phyloP scores from a whole-genome alignment of 2,329 filamentous ascomycete species.

The Ascochyta clinopodiicola region DNA sequence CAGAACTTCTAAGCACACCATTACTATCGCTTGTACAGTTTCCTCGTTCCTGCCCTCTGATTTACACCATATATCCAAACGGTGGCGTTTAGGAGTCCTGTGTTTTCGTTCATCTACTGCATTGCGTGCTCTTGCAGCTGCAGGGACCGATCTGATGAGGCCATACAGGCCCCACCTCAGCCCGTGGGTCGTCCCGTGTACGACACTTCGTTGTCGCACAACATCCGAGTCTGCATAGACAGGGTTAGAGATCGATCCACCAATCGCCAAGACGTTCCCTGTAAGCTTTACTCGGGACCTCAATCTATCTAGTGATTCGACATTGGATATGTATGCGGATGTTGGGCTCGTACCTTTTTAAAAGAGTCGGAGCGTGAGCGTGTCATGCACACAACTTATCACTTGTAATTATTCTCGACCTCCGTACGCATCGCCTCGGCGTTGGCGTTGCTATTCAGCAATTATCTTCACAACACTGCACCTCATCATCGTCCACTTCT shows the following conservation, averaged over 20 bases:
- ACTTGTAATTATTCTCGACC: conserved; percentile 16
- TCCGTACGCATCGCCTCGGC: conserved; percentile 16
- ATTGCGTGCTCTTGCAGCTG: conserved; percentile 16
- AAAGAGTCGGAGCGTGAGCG: conserved; percentile 3
- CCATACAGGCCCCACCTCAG: conserved; percentile 20
- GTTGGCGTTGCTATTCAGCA: not conserved
- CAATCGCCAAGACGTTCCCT: not conserved
- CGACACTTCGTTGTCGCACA: conserved; percentile 11
- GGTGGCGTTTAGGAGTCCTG: conserved; percentile 16
- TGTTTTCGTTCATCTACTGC: conserved; percentile 3
- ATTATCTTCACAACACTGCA: not conserved
- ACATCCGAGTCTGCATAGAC: conserved; percentile 2
- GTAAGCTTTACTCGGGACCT: not conserved
- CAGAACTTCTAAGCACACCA: conserved; percentile 79
- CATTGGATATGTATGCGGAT: conserved; percentile 1
- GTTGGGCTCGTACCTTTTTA: not conserved
- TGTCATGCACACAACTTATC: conserved; percentile 2
- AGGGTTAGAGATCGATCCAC: not conserved
- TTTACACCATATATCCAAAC: conserved; percentile 19
- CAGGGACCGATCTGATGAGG: conserved; percentile 15
- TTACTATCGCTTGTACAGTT: conserved; percentile 10
- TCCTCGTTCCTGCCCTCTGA: conserved; percentile 6
- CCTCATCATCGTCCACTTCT: not conserved
- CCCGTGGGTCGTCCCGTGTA: conserved; percentile 9
- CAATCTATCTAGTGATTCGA: not conserved